Conservation (phyloP, 169 alveolate species). For the Plasmodium chabaudi region DNA sequence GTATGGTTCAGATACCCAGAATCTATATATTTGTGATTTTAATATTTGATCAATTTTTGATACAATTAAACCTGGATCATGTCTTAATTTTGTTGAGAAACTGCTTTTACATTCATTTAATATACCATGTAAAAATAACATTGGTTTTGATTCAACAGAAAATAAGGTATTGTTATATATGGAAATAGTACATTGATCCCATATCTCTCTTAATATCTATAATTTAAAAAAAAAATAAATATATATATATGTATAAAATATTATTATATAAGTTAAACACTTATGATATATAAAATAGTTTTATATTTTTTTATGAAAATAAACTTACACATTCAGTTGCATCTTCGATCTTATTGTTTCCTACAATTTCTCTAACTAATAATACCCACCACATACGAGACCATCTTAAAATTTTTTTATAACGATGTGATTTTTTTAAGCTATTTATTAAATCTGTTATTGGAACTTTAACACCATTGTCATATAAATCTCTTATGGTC, state of each 20-base stretch:
- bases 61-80: conserved; percentile 76
- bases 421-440: conserved; percentile 46
- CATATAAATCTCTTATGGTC: conserved; percentile 65
- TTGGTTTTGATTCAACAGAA: conserved; percentile 71
- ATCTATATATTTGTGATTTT: conserved; percentile 70
- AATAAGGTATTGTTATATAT: conserved; percentile 72
- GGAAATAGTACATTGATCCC: conserved; percentile 76
- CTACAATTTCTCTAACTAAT: conserved; percentile 73
- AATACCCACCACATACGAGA: conserved; percentile 77
- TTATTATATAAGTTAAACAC: conserved; percentile 1
- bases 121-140: conserved; percentile 69
- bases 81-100: conserved; percentile 70
- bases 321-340: conserved; percentile 57
- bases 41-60: conserved; percentile 74
- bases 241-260: conserved; percentile 1
- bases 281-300: background rate
- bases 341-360: conserved; percentile 47
- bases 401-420: conserved; percentile 77
- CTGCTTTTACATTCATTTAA: conserved; percentile 64
- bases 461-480: conserved; percentile 59
- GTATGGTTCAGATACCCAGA: conserved; percentile 74
- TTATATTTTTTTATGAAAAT: background rate
- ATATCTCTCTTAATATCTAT: conserved; percentile 68
- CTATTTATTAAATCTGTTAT: conserved; percentile 20
- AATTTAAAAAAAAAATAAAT: background rate